phyloP scores from a whole-genome alignment of 345 rosid genomes.

The Passiflora organensis region DNA sequence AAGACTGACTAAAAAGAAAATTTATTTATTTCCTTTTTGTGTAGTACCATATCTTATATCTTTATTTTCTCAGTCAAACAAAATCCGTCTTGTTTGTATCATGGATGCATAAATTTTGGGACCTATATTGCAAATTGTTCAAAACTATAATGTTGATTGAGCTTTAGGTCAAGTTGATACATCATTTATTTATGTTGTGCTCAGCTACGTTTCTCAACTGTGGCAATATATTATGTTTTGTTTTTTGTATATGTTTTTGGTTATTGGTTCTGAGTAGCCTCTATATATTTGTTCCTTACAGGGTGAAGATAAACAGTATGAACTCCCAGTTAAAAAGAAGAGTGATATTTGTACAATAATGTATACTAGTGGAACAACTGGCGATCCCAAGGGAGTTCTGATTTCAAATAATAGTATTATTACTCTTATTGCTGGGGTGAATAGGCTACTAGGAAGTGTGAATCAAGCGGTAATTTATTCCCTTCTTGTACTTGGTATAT shows the following conservation, averaged over 20 bases:
- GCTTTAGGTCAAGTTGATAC: not conserved
- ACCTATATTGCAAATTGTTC: too few relatives aligned
- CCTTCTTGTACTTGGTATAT: not conserved
- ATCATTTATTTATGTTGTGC: not conserved
- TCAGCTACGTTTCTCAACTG: not conserved
- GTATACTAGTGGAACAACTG: conserved; percentile 99
- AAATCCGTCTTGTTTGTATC: too few relatives aligned
- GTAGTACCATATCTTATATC: too few relatives aligned
- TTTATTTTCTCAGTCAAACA: too few relatives aligned
- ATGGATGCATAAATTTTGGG: too few relatives aligned
- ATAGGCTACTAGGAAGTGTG: conserved; percentile 47
- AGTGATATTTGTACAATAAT: conserved; percentile 85
- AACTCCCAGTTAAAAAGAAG: conserved; percentile 74
- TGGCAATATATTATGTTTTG: not conserved
- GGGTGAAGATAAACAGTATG: conserved; percentile 67
- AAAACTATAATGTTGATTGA: not conserved
- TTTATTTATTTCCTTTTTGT: too few relatives aligned
- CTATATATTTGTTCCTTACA: conserved; percentile 24
- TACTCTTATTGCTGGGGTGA: conserved; percentile 70
- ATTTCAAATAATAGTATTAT: conserved; percentile 87
- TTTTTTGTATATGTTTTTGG: not conserved
- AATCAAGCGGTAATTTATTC: conserved; percentile 53
- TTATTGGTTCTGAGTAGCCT: not conserved
- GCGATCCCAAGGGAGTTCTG: conserved; percentile 97
- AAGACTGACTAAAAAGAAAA: too few relatives aligned